Conservation (phyloP, 179 eudicot species). For the Spinacia oleracea region DNA sequence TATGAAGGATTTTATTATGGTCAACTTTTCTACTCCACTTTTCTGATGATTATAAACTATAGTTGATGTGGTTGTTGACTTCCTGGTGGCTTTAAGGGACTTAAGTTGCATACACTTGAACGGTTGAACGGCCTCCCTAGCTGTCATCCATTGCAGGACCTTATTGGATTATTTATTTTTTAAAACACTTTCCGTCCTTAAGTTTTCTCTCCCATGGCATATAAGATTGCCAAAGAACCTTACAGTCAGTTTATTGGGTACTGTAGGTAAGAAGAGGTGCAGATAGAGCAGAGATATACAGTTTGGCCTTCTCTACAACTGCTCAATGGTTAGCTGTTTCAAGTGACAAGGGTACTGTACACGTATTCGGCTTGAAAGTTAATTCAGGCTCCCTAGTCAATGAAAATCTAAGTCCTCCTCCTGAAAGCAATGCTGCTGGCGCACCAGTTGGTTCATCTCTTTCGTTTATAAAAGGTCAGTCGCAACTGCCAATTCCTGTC, state of each 20-base stretch:
- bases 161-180: background rate
- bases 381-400: slow-evolving; percentile 46
- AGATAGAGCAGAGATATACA: slow-evolving; percentile 93
- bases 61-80: background rate
- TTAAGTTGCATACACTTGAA: background rate
- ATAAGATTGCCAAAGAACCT: background rate
- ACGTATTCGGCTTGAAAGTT: slow-evolving; percentile 75
- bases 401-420: slow-evolving; percentile 40
- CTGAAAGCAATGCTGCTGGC: slow-evolving; percentile 47
- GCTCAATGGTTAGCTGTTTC: slow-evolving; percentile 97
- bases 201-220: background rate
- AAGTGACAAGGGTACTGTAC: slow-evolving; percentile 97
- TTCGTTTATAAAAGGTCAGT: slow-evolving; percentile 80
- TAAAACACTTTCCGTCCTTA: background rate
- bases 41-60: background rate
- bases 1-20: background rate
- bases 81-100: background rate
- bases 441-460: slow-evolving; percentile 60
- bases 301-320: slow-evolving; percentile 87
- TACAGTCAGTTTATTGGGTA: slow-evolving; percentile 8
- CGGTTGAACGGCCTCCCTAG: too few species aligned
- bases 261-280: slow-evolving; percentile 94
- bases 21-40: background rate
- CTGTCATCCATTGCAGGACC: background rate
- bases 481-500: background rate